A percentile compares a stretch with the other conserved stretches of the same genome.
Conservation (phyloP, 1,284 basidiomycete genomes). For the Ceratobasidium sp. region DNA sequence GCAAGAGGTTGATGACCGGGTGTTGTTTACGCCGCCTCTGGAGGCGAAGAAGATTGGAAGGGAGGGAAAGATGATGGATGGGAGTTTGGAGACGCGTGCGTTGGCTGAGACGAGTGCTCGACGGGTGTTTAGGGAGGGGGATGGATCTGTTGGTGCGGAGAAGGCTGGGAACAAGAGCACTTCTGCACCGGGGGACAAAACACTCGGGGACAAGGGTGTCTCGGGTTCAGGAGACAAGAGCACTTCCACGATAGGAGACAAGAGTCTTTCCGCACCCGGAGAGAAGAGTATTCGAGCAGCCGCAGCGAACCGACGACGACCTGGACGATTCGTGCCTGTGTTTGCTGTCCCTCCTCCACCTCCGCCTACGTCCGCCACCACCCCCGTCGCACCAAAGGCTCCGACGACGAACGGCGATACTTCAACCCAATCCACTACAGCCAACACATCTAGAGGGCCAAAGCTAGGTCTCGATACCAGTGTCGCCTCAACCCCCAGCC, state of each 20-base stretch:
- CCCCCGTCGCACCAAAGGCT: neutral
- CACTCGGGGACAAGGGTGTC: slow-evolving; percentile 1
- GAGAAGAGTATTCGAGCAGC: slow-evolving; percentile 41
- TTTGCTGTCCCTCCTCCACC: slow-evolving; percentile 28
- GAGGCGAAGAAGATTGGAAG: slow-evolving; percentile 4
- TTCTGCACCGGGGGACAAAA: neutral
- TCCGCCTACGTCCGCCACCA: slow-evolving; percentile 13
- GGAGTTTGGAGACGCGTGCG: neutral
- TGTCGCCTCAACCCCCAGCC: slow-evolving; percentile 5
- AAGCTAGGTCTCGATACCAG: neutral
- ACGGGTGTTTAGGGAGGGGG: neutral
- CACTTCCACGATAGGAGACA: neutral
- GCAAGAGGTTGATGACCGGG: slow-evolving; percentile 20
- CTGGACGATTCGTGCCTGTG: slow-evolving; percentile 28
- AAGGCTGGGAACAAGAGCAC: neutral
- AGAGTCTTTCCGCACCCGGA: neutral
- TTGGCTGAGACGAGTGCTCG: neutral
- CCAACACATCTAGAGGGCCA: neutral
- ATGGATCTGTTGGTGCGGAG: neutral
- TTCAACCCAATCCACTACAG: neutral
- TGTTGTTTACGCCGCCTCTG: slow-evolving; percentile 31
- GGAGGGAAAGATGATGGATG: too few relatives aligned
- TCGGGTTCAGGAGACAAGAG: neutral
- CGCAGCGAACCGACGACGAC: slow-evolving; percentile 10
- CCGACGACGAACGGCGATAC: neutral